phyloP scores from a whole-genome alignment of 352 stramenopile species.

The Pythium aquatile region DNA sequence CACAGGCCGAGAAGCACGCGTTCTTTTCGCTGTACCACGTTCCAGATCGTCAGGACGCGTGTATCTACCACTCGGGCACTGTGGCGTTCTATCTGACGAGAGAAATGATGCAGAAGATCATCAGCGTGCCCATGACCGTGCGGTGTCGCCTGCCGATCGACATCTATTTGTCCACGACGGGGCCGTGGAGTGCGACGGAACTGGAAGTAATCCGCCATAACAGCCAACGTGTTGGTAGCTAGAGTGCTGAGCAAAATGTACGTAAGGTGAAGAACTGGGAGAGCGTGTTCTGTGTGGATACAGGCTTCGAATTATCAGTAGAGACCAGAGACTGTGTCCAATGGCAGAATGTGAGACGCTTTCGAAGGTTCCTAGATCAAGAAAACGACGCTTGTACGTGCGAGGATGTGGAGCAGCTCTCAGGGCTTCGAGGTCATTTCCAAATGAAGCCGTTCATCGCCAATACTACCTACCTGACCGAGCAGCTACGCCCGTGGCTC shows the following conservation, averaged over 20 bases:
- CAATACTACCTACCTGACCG: neutral
- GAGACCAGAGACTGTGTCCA: neutral
- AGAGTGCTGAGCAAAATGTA: neutral
- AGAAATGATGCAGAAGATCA: conserved; percentile 9
- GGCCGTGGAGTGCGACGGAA: conserved; percentile 13
- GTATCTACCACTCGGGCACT: conserved; percentile 17
- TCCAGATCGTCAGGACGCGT: conserved; percentile 1
- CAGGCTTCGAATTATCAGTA: neutral
- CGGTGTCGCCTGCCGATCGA: conserved; percentile 16
- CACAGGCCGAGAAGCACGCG: conserved; percentile 1
- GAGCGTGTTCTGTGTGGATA: neutral
- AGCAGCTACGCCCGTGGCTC: neutral
- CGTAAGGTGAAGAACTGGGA: neutral
- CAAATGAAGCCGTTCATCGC: neutral
- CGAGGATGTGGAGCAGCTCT: neutral
- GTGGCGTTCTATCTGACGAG: conserved; percentile 15
- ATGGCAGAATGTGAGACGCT: too few species aligned
- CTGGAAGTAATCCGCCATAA: conserved; percentile 8
- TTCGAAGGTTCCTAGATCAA: too few species aligned
- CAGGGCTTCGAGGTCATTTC: neutral
- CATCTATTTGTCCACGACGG: conserved; percentile 9
- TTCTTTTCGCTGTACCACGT: conserved; percentile 16
- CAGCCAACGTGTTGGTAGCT: conserved; percentile 1
- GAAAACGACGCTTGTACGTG: too few species aligned
- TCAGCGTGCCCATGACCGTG: neutral